Percentiles rank a stretch among this genome's conserved stretches.
Evolutionary conservation across 2,329 filamentous ascomycete species (phyloP).

Genomic region (Didymosphaeria variabile): DNA sequence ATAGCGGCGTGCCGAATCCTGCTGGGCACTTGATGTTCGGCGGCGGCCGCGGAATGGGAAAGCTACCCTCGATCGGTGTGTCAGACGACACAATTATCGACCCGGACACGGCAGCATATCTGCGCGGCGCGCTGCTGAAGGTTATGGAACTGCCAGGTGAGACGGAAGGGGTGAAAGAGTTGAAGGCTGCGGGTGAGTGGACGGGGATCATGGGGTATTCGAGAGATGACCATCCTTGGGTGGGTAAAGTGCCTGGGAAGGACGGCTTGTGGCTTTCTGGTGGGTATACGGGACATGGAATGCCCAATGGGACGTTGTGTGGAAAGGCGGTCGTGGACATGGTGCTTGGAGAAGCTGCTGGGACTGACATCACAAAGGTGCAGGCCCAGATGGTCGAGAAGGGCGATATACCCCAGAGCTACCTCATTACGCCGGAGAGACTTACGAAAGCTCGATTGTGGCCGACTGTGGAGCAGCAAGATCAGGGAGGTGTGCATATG

Average conservation of each 20-base stretch:
- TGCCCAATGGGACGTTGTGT: conserved; percentile 75
- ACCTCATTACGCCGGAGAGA: conserved; percentile 49
- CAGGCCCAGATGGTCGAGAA: conserved; percentile 43
- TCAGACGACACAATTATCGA: conserved; percentile 69
- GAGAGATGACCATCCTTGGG: conserved; percentile 73
- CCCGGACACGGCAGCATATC: conserved; percentile 62
- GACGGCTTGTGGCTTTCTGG: conserved; percentile 70
- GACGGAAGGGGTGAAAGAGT: conserved; percentile 51
- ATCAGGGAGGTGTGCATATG: conserved; percentile 38
- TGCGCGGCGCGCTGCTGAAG: conserved; percentile 58
- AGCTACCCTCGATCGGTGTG: conserved; percentile 61
- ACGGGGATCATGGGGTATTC: conserved; percentile 83
- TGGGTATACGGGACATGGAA: conserved; percentile 78
- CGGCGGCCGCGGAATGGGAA: conserved; percentile 68
- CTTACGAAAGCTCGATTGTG: conserved; percentile 39
- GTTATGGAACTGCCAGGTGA: conserved; percentile 47
- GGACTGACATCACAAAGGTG: conserved; percentile 41
- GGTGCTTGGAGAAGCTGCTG: conserved; percentile 58
- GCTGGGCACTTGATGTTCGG: conserved; percentile 73
- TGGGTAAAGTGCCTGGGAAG: conserved; percentile 70
- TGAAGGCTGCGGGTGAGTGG: conserved; percentile 66
- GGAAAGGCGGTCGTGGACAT: conserved; percentile 70
- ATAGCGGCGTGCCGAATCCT: conserved; percentile 50
- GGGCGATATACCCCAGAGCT: conserved; percentile 48
- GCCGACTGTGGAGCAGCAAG: conserved; percentile 48